phyloP scores from a whole-genome alignment of 805 yeast genomes.

The Metschnikowia corniflorae region DNA sequence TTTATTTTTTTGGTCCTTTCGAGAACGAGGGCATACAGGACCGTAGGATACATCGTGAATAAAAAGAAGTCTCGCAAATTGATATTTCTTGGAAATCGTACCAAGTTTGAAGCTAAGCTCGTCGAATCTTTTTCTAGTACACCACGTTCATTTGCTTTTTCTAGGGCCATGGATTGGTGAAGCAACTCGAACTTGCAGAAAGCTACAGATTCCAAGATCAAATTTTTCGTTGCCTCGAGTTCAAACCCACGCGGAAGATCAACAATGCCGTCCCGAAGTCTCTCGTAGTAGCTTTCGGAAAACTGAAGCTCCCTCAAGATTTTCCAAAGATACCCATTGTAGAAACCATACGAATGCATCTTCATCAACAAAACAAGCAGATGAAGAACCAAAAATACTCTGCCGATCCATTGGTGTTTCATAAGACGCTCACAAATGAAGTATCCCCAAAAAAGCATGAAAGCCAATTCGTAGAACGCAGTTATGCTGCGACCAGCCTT shows the following conservation, averaged over 20 bases:
- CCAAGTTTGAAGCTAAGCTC: conserved; percentile 14
- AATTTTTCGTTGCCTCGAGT: conserved; percentile 18
- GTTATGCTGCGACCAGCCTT: conserved; percentile 62
- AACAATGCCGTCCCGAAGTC: conserved; percentile 16
- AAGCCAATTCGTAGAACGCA: conserved; percentile 50
- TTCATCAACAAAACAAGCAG: conserved; percentile 88
- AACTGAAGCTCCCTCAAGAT: conserved; percentile 51
- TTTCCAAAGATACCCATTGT: conserved; percentile 84
- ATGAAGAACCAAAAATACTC: conserved; percentile 80
- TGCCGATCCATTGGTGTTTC: conserved; percentile 84
- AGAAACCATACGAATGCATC: conserved; percentile 89
- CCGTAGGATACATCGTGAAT: conserved; percentile 85
- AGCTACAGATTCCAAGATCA: conserved; percentile 44
- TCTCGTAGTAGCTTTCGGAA: conserved; percentile 39
- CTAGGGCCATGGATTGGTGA: conserved; percentile 42
- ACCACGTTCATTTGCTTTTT: conserved; percentile 14
- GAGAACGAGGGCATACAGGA: conserved; percentile 77
- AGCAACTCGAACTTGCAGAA: conserved; percentile 73
- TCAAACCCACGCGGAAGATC: conserved; percentile 33
- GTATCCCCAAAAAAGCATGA: conserved; percentile 50
- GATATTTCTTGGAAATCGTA: conserved; percentile 70
- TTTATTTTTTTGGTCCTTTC: conserved; percentile 73
- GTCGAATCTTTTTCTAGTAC: conserved; percentile 12
- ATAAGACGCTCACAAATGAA: conserved; percentile 47
- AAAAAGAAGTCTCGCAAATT: conserved; percentile 61